Percentiles rank a stretch among this genome's conserved stretches.
Conservation (phyloP, 306 rosid species). For the Hippophae rhamnoides region DNA sequence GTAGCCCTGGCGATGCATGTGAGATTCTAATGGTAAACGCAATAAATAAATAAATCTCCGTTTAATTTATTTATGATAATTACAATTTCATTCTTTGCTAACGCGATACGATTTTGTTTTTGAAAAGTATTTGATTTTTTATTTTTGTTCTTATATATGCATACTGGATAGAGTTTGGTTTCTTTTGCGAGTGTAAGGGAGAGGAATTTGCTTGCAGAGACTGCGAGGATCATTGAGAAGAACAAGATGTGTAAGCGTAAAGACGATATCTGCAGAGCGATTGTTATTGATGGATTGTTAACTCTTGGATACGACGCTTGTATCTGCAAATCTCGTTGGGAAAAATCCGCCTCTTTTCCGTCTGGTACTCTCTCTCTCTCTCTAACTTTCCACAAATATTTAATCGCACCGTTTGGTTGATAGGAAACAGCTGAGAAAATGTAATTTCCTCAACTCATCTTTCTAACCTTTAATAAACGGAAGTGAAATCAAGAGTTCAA, state of each 20-base stretch:
- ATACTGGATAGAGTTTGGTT: constrained; percentile 42
- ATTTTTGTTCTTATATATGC: neutral
- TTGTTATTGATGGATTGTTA: constrained; percentile 34
- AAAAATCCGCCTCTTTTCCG: constrained; percentile 48
- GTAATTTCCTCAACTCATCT: too few species aligned
- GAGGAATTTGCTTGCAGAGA: constrained; percentile 70
- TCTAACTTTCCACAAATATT: neutral
- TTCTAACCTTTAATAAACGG: too few species aligned
- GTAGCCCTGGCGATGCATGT: constrained; percentile 40
- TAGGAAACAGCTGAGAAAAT: constrained; percentile 3
- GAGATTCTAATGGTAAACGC: constrained; percentile 58
- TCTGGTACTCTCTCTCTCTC: constrained; percentile 37
- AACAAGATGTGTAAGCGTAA: constrained; percentile 60
- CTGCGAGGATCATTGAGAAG: constrained; percentile 65
- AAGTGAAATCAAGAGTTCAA: too few species aligned
- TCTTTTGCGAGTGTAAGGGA: constrained; percentile 41
- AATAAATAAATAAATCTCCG: neutral
- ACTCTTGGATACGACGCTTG: constrained; percentile 80
- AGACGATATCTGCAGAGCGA: constrained; percentile 42
- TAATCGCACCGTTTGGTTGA: constrained; percentile 7
- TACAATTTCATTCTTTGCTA: neutral
- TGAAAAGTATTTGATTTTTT: neutral
- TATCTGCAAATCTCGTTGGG: constrained; percentile 85
- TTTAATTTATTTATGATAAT: too few species aligned
- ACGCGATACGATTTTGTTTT: neutral